Base-by-base conservation (phyloP, 2,329 filamentous ascomycete genomes). In the Fusarium buharicum region DNA sequence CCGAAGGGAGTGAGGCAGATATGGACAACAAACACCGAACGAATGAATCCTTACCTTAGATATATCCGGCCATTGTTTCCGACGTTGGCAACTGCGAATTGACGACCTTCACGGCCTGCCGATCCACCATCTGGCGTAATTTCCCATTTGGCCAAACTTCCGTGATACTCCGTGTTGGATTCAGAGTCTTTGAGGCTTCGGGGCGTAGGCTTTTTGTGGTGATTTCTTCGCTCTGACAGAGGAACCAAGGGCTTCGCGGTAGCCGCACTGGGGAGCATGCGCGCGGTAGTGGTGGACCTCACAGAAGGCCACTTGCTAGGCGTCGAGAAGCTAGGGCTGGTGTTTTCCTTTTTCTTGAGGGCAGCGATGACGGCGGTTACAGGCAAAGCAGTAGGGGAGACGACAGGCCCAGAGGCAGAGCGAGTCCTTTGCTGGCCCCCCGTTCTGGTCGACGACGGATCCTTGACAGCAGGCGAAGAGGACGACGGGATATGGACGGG, bases 41-140 rank as follows among this genome's bases (percentile, higher is more conserved):
- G 28, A 38, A 31, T 36, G 30, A 46, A 33, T 59, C 54, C 54
- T 49, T 86, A 93, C 90, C 90, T 90, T 66, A 94, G 74, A 75
- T 92, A 94, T 75, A 94, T 91, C 73, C 88, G 87, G 34, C 91
- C 91, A 76, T 93, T 92, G 73, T 92, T 91, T 20, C 90, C 90
- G 57, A 94, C 90, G 74, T 93, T 93, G 46, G 89, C 87, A 50
- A 94, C 91, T 3, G 90, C 88, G 73, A 94, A 93, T 70, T 91
- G 87, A 50, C 89, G 84, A 44, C 87, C 88, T 72, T 88, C 86
- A 57, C 88, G 83, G 30, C 85, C 83, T 50, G 81, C 84, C 41
- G 86, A 85, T 54, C 81, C 77, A 55, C 84, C 84, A 70, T 91
- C 89, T 11, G 84, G 81, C n/a, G 81, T 77, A 54, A 86, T 78